Percentiles rank a stretch among this genome's conserved stretches.
These are phyloP conservation scores for Tricholoma hemisulphureum DNA, from an alignment of 768 basidiomycete genomes.

Conservation along the genomic window DNA sequence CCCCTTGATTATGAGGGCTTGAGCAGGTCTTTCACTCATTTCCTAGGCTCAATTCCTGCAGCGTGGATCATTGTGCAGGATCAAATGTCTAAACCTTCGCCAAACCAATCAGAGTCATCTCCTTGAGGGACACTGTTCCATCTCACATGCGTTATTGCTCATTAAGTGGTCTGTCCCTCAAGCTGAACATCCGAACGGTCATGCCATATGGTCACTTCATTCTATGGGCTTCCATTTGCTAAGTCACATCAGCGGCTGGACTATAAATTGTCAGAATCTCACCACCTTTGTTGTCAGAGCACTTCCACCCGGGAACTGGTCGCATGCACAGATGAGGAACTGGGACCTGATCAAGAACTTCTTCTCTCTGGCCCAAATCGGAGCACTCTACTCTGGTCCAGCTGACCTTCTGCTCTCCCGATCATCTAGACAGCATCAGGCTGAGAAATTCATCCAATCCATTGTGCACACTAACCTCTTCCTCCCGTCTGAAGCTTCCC, in stretches of 20 bases:
- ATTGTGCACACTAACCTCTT: neutral
- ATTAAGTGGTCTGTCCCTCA: neutral
- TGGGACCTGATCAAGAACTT: neutral
- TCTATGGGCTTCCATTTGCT: neutral
- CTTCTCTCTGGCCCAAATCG: neutral
- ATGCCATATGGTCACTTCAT: neutral
- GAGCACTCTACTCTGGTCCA: neutral
- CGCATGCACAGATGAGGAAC: neutral
- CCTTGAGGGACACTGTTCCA: constrained; percentile 8
- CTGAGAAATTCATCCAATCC: constrained; percentile 7
- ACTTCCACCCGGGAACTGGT: neutral
- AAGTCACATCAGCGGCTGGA: neutral
- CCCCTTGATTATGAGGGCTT: constrained; percentile 7
- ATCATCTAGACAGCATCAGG: neutral
- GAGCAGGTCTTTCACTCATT: neutral
- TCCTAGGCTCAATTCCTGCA: constrained; percentile 4
- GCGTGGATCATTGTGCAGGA: constrained; percentile 17
- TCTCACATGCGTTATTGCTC: constrained; percentile 8
- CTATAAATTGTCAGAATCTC: neutral
- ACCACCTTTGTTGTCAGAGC: neutral
- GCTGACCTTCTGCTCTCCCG: neutral
- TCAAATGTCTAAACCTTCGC: neutral
- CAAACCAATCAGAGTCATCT: constrained; percentile 10
- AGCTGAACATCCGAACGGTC: neutral
- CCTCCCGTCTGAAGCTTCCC: neutral